Conservation (phyloP, 371 early-diverging fungal species). For the Actinomortierella ambigua region DNA sequence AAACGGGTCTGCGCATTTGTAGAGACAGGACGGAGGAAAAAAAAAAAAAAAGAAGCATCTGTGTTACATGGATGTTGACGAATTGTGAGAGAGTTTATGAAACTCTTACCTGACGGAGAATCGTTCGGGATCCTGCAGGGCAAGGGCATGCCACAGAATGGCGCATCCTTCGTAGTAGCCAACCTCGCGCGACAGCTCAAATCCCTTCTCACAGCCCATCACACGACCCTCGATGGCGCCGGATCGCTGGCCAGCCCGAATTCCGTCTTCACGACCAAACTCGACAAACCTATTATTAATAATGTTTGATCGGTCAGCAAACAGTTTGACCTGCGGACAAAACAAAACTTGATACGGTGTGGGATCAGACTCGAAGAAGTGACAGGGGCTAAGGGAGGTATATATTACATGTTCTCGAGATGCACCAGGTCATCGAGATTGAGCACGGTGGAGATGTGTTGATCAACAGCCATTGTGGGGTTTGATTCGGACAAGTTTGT, state of each 20-base stretch:
- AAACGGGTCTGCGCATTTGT: neutral
- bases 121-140: conserved; percentile 47
- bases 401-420: conserved; percentile 64
- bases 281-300: conserved; percentile 78
- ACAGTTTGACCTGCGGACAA: neutral
- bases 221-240: conserved; percentile 76
- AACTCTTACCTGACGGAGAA: conserved; percentile 61
- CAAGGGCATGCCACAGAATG: conserved; percentile 61
- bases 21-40: neutral
- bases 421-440: conserved; percentile 64
- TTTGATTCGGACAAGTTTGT: no score
- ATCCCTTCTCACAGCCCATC: conserved; percentile 76
- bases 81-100: conserved; percentile 47
- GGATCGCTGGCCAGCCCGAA: conserved; percentile 61
- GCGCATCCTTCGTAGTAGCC: conserved; percentile 77
- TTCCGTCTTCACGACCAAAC: conserved; percentile 69
- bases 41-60: neutral
- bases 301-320: neutral
- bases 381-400: neutral
- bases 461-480: neutral
- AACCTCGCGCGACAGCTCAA: conserved; percentile 71
- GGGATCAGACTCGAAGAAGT: neutral
- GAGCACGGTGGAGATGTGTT: conserved; percentile 49
- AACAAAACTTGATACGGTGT: neutral
- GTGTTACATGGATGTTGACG: neutral